Evolutionary conservation across 208 protist species (phyloP), one percentile per base, ranked within the genome.

Genomic region (Sergeia podlipaevii): DNA sequence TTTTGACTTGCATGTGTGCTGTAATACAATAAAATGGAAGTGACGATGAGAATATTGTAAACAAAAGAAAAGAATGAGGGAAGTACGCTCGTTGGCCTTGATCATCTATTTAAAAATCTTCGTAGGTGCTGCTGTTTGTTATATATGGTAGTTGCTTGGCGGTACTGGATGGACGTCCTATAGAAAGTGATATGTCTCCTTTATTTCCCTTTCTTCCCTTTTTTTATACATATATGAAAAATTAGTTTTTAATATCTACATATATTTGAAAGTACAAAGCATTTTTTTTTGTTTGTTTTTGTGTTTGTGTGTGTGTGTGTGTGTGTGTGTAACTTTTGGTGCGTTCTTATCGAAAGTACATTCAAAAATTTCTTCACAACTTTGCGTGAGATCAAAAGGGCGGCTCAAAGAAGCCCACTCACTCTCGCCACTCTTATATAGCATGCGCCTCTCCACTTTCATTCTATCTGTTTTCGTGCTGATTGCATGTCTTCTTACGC

Each of bases 11-110:
- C n/a, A n/a, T n/a, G n/a, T n/a, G n/a, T n/a, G n/a, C n/a, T n/a
- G n/a, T n/a, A n/a, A n/a, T n/a, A n/a, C n/a, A n/a, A n/a, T n/a
- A n/a, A n/a, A n/a, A n/a, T n/a, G n/a, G n/a, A n/a, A n/a, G n/a
- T n/a, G n/a, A n/a, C n/a, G n/a, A 10, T 52, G 46, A 33, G 37
- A 50, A 33, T 17, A 60, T 13, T 4, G 51, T 5, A 58, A 53
- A 18, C 26, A 18, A 23, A 38, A 41, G 34, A 63, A 53, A 23
- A 24, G 23, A 41, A 34, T n/a, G 4, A 41, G 10, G 11, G 37
- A 28, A 50, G n/a, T n/a, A n/a, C n/a, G n/a, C n/a, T n/a, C n/a
- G n/a, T n/a, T n/a, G n/a, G n/a, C n/a, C n/a, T n/a, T n/a, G n/a
- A n/a, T n/a, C n/a, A n/a, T n/a, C n/a, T n/a, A n/a, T n/a, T n/a